Conservation (phyloP, 257 asterid genomes). For the Solanum verrucosum region DNA sequence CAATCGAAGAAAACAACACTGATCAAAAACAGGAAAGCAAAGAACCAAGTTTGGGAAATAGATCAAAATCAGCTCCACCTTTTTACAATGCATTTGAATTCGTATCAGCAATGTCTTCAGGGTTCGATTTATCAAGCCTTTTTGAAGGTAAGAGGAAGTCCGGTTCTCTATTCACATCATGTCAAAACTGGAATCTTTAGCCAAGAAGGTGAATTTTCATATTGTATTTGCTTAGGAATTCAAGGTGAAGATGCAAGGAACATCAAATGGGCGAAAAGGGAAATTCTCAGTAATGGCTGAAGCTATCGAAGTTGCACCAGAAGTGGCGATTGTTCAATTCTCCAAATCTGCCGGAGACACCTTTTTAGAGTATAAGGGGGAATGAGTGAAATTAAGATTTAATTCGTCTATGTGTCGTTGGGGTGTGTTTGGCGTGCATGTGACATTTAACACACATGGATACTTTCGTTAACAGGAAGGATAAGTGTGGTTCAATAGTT, state of each 20-base stretch:
- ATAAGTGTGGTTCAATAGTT: no score
- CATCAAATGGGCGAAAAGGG: slow-evolving; percentile 61
- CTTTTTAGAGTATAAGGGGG: slow-evolving; percentile 35
- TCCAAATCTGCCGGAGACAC: slow-evolving; percentile 77
- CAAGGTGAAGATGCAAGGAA: slow-evolving; percentile 57
- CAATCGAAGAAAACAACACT: slow-evolving; percentile 12
- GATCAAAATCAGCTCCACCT: slow-evolving; percentile 51
- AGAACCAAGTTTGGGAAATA: slow-evolving; percentile 2
- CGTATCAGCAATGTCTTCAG: slow-evolving; percentile 80
- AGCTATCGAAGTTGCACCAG: slow-evolving; percentile 77
- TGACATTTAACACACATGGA: no score
- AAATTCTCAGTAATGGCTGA: slow-evolving; percentile 48
- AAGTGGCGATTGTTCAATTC: slow-evolving; percentile 71
- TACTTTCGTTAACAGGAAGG: no score
- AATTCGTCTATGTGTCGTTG: no score
- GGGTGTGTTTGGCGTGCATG: no score
- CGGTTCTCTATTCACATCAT: slow-evolving; percentile 56
- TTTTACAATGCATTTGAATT: slow-evolving; percentile 70
- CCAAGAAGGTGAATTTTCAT: slow-evolving; percentile 43
- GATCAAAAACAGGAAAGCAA: slow-evolving; percentile 4
- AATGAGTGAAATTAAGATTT: no score
- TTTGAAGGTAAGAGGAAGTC: slow-evolving; percentile 41
- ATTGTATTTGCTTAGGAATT: slow-evolving; percentile 37
- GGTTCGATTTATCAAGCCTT: slow-evolving; percentile 56
- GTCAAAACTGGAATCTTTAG: slow-evolving; percentile 45